A percentile compares a stretch with the other conserved stretches of the same genome.
Evolutionary conservation across 2,329 filamentous ascomycete genomes (phyloP).

Genomic region (Ascosphaera apis): DNA sequence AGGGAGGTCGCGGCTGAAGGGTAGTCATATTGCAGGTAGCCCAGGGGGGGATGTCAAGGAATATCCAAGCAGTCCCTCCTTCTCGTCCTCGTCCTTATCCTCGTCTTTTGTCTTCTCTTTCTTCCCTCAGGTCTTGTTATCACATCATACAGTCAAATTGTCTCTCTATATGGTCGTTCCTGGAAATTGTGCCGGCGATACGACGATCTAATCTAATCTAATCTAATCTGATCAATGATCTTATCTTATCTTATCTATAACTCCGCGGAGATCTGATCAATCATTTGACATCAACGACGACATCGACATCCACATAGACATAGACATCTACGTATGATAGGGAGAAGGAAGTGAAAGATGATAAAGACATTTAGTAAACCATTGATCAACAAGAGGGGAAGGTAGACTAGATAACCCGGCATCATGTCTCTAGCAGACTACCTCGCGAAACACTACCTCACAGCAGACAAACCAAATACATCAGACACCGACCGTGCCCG

Average conservation of each 20-base stretch:
- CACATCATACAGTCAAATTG: background rate
- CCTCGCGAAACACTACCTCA: constrained; percentile 77
- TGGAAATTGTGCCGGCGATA: too few relatives aligned
- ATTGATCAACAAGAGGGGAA: too few relatives aligned
- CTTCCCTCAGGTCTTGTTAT: background rate
- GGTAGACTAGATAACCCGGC: too few relatives aligned
- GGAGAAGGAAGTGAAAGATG: too few relatives aligned
- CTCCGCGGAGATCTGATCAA: background rate
- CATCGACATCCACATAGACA: too few relatives aligned
- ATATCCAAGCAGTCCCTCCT: background rate
- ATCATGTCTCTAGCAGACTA: constrained; percentile 46
- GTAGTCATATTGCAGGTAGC: constrained; percentile 44
- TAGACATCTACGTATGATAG: too few relatives aligned
- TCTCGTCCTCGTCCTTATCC: background rate
- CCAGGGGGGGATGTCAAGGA: background rate
- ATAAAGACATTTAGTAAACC: too few relatives aligned
- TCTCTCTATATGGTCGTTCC: too few relatives aligned
- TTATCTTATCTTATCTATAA: background rate
- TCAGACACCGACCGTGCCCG: constrained; percentile 30
- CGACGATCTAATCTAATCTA: background rate
- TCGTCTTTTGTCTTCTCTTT: background rate
- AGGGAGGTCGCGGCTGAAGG: constrained; percentile 48
- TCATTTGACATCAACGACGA: too few relatives aligned
- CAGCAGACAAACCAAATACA: constrained; percentile 26
- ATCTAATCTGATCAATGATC: background rate